Conservation (phyloP, 2,329 filamentous ascomycete species). For the Cucurbitaria berberidis region DNA sequence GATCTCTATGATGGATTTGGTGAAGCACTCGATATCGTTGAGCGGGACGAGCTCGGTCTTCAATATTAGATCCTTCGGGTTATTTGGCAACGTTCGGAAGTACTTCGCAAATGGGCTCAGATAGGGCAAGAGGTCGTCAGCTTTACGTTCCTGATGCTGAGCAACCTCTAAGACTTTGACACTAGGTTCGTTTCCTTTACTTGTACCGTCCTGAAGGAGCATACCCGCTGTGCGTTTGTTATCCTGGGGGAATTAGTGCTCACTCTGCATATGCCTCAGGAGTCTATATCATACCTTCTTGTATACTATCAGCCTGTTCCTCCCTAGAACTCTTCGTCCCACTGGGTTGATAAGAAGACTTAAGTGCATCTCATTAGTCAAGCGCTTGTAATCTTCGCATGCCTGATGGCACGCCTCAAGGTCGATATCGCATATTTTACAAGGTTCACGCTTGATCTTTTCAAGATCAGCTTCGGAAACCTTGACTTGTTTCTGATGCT, state of each 20-base stretch:
- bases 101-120: slow-evolving; percentile 71
- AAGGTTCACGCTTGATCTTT: slow-evolving; percentile 86
- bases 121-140: slow-evolving; percentile 87
- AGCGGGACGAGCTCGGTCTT: slow-evolving; percentile 74
- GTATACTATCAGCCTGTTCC: slow-evolving; percentile 81
- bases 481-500: slow-evolving; percentile 94
- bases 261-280: slow-evolving; percentile 14
- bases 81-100: slow-evolving; percentile 71
- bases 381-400: slow-evolving; percentile 76
- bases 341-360: slow-evolving; percentile 79
- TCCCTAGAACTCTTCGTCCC: slow-evolving; percentile 78
- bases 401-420: slow-evolving; percentile 83
- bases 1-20: slow-evolving; percentile 67
- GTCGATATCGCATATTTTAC: slow-evolving; percentile 78
- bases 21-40: slow-evolving; percentile 83
- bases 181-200: slow-evolving; percentile 68
- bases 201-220: slow-evolving; percentile 76
- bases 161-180: slow-evolving; percentile 82
- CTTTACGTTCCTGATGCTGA: slow-evolving; percentile 70
- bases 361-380: slow-evolving; percentile 82
- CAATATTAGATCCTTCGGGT: slow-evolving; percentile 69
- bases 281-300: slow-evolving; percentile 58
- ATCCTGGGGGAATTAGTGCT: slow-evolving; percentile 57
- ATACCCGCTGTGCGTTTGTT: slow-evolving; percentile 83
- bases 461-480: slow-evolving; percentile 88